Evolutionary conservation across 352 stramenopile genomes (phyloP).

Genomic region (Thalassiosira delicatula): DNA sequence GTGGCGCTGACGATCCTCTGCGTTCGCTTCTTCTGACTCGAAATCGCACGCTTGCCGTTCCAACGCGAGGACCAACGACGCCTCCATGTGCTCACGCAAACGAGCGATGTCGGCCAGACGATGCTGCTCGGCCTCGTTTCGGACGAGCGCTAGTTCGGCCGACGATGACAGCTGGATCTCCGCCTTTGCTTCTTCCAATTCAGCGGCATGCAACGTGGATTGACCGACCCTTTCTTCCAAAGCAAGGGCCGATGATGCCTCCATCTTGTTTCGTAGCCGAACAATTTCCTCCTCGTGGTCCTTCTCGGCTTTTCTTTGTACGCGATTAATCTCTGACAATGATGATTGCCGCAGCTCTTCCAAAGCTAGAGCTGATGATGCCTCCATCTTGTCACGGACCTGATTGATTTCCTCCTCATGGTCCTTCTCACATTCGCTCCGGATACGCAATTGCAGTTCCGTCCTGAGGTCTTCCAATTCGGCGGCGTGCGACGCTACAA

Average conservation of each 20-base stretch:
- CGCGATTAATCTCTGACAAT: not conserved
- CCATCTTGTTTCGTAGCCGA: not conserved
- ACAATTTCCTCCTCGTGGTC: conserved; percentile 25
- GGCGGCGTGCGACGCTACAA: too few species aligned
- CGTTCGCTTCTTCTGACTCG: not conserved
- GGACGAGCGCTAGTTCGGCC: not conserved
- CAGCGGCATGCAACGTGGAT: not conserved
- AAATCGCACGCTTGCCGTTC: not conserved
- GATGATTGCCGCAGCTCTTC: not conserved
- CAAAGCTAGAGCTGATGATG: conserved; percentile 5
- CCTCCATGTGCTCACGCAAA: not conserved
- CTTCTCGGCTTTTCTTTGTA: not conserved
- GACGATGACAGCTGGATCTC: not conserved
- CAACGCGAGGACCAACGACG: conserved; percentile 23
- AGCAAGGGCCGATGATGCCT: conserved; percentile 7
- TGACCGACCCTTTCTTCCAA: not conserved
- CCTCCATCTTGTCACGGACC: conserved; percentile 1
- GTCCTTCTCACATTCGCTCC: not conserved
- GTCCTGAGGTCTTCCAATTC: too few species aligned
- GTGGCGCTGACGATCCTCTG: not conserved
- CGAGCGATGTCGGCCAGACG: not conserved
- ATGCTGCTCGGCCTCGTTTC: not conserved
- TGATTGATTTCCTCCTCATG: conserved; percentile 21
- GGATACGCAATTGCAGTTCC: not conserved
- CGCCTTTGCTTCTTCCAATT: not conserved